These are phyloP conservation scores for Parsonsia alboflavescens DNA, from an alignment of 257 asterid species.

Conservation along the genomic window DNA sequence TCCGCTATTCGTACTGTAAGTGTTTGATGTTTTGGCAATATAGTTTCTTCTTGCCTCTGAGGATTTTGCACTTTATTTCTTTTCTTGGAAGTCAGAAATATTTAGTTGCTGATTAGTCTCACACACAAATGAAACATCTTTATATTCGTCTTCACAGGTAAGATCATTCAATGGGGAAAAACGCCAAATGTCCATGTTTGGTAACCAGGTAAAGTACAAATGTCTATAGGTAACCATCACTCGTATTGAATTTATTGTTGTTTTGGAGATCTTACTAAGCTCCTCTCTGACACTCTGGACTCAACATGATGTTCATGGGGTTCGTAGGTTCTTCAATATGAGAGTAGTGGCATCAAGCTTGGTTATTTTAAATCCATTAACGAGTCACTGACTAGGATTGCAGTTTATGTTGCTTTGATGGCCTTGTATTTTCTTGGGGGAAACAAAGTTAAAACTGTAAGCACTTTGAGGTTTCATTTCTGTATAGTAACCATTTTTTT, in stretches of 20 bases:
- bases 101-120: neutral
- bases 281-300: neutral
- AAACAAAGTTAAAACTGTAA: constrained; percentile 96
- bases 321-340: constrained; percentile 69
- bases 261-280: neutral
- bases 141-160: constrained; percentile 45
- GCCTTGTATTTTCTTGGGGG: constrained; percentile 95
- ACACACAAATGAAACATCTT: neutral
- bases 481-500: neutral
- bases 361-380: constrained; percentile 83
- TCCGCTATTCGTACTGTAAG: constrained; percentile 95
- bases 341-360: constrained; percentile 76
- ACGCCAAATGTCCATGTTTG: constrained; percentile 85
- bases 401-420: constrained; percentile 84
- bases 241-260: neutral
- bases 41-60: neutral
- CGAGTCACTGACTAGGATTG: constrained; percentile 90
- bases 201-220: constrained; percentile 51
- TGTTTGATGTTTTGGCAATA: constrained; percentile 9
- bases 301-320: constrained; percentile 12
- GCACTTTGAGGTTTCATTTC: constrained; percentile 30
- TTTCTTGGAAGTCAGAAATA: constrained; percentile 6
- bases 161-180: constrained; percentile 95
- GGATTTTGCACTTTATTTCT: neutral
- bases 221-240: neutral